Conservation (phyloP, 805 yeast species). For the Cyberlindnera mississippiensis region DNA sequence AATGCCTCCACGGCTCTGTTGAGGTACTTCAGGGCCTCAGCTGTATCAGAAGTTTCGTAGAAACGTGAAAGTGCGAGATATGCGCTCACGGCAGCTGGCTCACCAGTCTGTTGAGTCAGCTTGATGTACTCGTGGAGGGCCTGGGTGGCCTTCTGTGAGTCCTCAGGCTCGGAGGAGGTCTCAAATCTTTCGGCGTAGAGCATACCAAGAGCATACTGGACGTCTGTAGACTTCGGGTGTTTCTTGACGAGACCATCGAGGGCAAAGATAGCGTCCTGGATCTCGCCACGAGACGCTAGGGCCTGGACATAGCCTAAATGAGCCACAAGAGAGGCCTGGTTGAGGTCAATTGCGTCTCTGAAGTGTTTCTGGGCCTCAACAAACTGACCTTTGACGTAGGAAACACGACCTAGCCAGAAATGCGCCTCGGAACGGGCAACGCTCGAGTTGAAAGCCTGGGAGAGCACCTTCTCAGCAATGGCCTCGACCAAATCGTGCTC, state of each 20-base stretch:
- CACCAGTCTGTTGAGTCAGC: conserved; percentile 53
- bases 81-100: conserved; percentile 60
- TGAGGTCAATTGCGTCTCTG: conserved; percentile 63
- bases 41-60: conserved; percentile 61
- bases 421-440: conserved; percentile 55
- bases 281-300: conserved; percentile 65
- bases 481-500: conserved; percentile 52
- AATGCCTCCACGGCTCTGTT: conserved; percentile 55
- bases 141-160: conserved; percentile 50
- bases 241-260: conserved; percentile 70
- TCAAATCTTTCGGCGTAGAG: conserved; percentile 45
- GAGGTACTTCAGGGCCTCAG: conserved; percentile 63
- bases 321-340: conserved; percentile 64
- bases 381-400: conserved; percentile 55
- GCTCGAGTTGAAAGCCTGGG: conserved; percentile 35
- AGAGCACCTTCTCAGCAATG: conserved; percentile 48
- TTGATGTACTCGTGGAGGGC: conserved; percentile 68
- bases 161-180: conserved; percentile 8
- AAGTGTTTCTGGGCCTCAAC: conserved; percentile 70
- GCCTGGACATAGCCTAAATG: conserved; percentile 84
- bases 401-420: conserved; percentile 85
- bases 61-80: conserved; percentile 64
- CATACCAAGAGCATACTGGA: conserved; percentile 70
- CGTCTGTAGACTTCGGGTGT: conserved; percentile 68
- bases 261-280: conserved; percentile 81